Percentiles rank a stretch among this genome's conserved stretches.
Evolutionary conservation across 805 yeast genomes (phyloP).

Genomic region (Kluyveromyces starmeri): DNA sequence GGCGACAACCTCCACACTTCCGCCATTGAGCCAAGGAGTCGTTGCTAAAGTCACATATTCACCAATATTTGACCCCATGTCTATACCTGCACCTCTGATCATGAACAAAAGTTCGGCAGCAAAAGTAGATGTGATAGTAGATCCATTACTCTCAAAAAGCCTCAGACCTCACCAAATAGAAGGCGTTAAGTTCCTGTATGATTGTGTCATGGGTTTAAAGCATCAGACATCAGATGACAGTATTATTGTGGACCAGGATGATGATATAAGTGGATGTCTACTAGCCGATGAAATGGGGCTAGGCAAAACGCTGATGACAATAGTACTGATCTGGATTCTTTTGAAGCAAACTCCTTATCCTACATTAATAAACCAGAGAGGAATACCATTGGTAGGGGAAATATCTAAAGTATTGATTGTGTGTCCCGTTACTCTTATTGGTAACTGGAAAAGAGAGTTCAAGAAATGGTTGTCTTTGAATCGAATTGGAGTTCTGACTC

Average conservation of each 20-base stretch:
- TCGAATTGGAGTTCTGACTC: conserved; percentile 56
- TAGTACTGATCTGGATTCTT: conserved; percentile 75
- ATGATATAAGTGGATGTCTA: conserved; percentile 52
- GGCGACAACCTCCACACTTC: background rate
- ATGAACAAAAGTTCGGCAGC: conserved; percentile 31
- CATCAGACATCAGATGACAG: conserved; percentile 6
- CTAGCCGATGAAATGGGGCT: conserved; percentile 98
- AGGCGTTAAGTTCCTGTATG: conserved; percentile 75
- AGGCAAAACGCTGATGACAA: conserved; percentile 83
- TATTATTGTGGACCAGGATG: conserved; percentile 18
- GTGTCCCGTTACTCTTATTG: conserved; percentile 84
- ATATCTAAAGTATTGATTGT: conserved; percentile 62
- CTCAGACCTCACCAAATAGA: conserved; percentile 83
- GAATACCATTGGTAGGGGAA: conserved; percentile 29
- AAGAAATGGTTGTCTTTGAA: conserved; percentile 74
- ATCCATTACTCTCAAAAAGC: conserved; percentile 41
- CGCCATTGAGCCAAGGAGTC: conserved; percentile 1
- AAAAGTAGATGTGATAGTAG: conserved; percentile 45
- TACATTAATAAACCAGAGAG: conserved; percentile 24
- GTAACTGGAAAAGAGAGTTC: conserved; percentile 85
- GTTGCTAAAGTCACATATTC: conserved; percentile 9
- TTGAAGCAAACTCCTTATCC: conserved; percentile 53
- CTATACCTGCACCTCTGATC: conserved; percentile 32
- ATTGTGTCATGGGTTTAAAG: conserved; percentile 67
- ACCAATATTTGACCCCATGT: conserved; percentile 35